Evolutionary conservation across 345 rosid species (phyloP), one percentile per base, ranked within the genome.

Genomic region (Erodium maritimum): DNA sequence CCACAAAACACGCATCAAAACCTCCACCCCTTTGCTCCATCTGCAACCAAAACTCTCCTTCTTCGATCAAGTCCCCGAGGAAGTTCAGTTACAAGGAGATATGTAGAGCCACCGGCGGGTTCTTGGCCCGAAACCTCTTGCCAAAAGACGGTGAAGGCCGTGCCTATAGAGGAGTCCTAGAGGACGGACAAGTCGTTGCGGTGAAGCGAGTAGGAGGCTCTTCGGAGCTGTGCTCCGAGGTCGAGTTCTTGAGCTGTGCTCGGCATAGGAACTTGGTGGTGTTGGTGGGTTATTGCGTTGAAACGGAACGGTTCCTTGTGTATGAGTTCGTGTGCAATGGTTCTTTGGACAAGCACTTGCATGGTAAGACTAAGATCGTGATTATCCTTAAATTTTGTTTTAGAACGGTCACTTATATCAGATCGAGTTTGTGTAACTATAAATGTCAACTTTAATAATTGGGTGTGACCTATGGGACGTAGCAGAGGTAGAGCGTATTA

Each of bases 301-400:
- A 80, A 61, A 75, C 59, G 25, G 77, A 77, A 51, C 73, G 88
- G 74, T 75, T 85, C 33, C 83, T 85, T 23, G 71, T 85, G 17
- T 85, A 82, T 53, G 86, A 85, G 69, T 80, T 71, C 59, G 79
- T 77, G 52, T 85, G 91, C 75, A 82, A 79, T 64, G 77, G 79
- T 52, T 85, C 91, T 21, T 59, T 85, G 37, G 86, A 85, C 68
- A 68, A 76, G 70, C 91, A 80, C 71, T 62, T 85, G 57, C 77
- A 76, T 3, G 81, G 91, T 78, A 78, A 75, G 58, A 19, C 45
- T 52, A 14, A 52, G 23, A 5, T 55, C 13, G 5, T 61, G 50
- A 52, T 50, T 21, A 12, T 42, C 4, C 3, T 5, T 19, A 48
- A 55, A 9, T 11, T 19, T 17, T n/a, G 5, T 23, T 45, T 5